Conservation (phyloP, 768 basidiomycete species). For the Filobasidium floriforme region DNA sequence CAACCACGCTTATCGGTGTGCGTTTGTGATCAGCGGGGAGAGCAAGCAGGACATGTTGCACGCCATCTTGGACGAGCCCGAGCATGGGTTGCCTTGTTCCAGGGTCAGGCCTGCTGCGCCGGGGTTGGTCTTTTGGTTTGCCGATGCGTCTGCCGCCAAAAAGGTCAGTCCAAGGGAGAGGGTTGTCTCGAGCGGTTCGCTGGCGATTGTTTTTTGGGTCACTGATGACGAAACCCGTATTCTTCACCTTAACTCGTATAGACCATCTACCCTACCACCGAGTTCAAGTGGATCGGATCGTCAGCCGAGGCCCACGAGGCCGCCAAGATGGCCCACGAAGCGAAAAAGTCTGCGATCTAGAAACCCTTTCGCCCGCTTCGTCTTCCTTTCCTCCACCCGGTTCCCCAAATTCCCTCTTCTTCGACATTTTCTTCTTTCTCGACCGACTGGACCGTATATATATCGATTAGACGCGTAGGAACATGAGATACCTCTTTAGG, state of each 20-base stretch:
- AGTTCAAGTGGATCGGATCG: slow-evolving; percentile 26
- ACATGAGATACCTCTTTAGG: too few species aligned
- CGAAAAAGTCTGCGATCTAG: slow-evolving; percentile 19
- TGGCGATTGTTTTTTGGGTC: too few species aligned
- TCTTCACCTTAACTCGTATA: not conserved
- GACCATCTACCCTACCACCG: slow-evolving; percentile 26
- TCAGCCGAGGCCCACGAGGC: slow-evolving; percentile 19
- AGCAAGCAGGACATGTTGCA: slow-evolving; percentile 70
- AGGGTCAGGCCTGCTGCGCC: slow-evolving; percentile 68
- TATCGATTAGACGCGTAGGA: too few species aligned
- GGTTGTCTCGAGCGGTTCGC: too few species aligned
- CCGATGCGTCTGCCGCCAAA: slow-evolving; percentile 69
- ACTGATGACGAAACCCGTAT: not conserved
- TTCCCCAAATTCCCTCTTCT: not conserved
- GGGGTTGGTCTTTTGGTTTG: slow-evolving; percentile 90
- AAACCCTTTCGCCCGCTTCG: not conserved
- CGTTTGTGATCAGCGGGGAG: slow-evolving; percentile 78
- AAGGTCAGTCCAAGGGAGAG: slow-evolving; percentile 31
- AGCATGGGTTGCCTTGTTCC: slow-evolving; percentile 70
- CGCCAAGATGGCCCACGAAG: slow-evolving; percentile 15
- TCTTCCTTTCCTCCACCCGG: not conserved
- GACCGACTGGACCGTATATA: too few species aligned
- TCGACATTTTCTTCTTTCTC: not conserved
- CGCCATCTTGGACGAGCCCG: slow-evolving; percentile 70
- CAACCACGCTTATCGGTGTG: slow-evolving; percentile 58